Base-by-base conservation (phyloP, 2,329 filamentous ascomycete genomes). In the Alternaria rosae region DNA sequence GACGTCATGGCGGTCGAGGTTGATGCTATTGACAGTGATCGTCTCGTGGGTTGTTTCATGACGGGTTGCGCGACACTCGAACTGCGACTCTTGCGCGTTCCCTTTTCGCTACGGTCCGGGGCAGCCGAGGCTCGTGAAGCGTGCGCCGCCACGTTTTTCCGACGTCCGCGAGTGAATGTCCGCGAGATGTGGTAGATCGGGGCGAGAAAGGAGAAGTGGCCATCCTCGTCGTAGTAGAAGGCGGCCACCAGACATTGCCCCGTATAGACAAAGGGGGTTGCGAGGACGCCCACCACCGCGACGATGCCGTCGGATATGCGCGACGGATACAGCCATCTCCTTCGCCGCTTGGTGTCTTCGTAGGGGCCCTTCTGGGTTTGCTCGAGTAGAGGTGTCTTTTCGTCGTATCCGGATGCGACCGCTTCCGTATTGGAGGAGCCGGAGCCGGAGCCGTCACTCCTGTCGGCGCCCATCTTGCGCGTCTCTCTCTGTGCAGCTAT, bases 161-260 rank as follows among this genome's bases (percentile, higher is more conserved):
- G 74, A 41, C 75, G 77, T 57, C 77, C 76, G 35, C 79, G 76
- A 43, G 76, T 75, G 45, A 79, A 85, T 64, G 88, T 86, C 60
- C 75, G 80, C 65, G 80, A 78, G 25, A 94, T 82, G 73, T 86
- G 90, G 74, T 87, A 86, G 44, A 95, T 80, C 61, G 92, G 93
- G 51, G 89, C 82, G 61, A 95, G 81, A n/a, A 92, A 88, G 55
- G 92, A 91, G 77, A 97, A 97, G 53, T 85, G 85, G 53, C 93
- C 93, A 60, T 91, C 83, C 47, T 93, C 89, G 74, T 96, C 90
- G 81, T 92, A 94, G 81, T 92, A 94, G 71, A 98, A 91, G 76
- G 87, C 93, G 67, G 92, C 90, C 62, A 94, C 88, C 58, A 97
- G 81, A 80, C 94, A 97, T 52, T 93, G 87, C 17, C 90, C 92